Conservation (phyloP, 176 grass and related monocot species). For the Canna indica region DNA sequence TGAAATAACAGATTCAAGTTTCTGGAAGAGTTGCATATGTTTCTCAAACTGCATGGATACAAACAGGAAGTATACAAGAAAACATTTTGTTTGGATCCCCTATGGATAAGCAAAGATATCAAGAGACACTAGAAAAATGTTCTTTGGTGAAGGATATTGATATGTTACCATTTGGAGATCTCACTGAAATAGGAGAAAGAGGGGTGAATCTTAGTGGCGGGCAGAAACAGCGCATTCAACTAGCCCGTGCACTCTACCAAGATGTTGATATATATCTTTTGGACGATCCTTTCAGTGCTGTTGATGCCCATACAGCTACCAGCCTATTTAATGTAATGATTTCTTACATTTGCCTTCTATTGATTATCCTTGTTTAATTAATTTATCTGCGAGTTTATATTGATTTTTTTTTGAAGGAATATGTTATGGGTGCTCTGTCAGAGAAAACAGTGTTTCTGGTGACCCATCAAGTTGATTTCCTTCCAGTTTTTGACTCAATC, state of each 20-base stretch:
- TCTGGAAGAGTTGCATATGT: conserved; percentile 71
- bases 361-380: neutral
- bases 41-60: conserved; percentile 92
- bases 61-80: conserved; percentile 71
- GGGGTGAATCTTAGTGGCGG: conserved; percentile 90
- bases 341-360: neutral
- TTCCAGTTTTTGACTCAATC: conserved; percentile 66
- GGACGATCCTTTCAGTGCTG: conserved; percentile 95
- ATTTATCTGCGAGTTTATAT: conserved; percentile 5
- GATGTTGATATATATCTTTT: conserved; percentile 81
- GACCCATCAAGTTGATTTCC: conserved; percentile 94
- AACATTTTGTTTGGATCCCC: conserved; percentile 82
- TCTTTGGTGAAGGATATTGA: conserved; percentile 71
- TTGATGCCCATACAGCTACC: conserved; percentile 82
- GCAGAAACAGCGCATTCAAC: conserved; percentile 88
- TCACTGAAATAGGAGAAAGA: conserved; percentile 84
- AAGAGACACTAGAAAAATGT: conserved; percentile 58
- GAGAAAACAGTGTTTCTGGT: conserved; percentile 78
- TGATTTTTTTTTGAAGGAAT: conserved; percentile 40
- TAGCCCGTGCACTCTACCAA: conserved; percentile 85
- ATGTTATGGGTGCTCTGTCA: conserved; percentile 68
- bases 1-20: conserved; percentile 58
- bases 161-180: conserved; percentile 65
- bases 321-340: conserved; percentile 68
- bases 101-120: conserved; percentile 60